Evolutionary conservation across 305 asterid genomes (phyloP).

Genomic region (Stenogyne calaminthoides): DNA sequence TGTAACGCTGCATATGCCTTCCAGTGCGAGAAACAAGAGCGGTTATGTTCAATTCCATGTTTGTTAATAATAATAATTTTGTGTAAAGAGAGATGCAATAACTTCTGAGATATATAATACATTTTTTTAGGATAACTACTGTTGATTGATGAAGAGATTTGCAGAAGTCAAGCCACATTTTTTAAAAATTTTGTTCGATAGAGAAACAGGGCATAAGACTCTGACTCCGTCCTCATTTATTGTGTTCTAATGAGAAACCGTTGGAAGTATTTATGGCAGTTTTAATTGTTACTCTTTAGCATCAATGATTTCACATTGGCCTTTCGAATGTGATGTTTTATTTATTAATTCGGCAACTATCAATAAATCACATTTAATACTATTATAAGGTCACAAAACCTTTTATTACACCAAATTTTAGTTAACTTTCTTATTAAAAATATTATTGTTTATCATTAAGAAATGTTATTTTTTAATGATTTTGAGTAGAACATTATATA

Average conservation of each 20-base stretch:
- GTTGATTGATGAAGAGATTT: constrained; percentile 6
- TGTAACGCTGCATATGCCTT: constrained; percentile 55
- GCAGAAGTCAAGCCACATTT: constrained; percentile 11
- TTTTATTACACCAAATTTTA: too few relatives aligned
- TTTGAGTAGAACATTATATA: too few relatives aligned
- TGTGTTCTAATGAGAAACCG: constrained; percentile 27
- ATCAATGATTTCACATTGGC: neutral
- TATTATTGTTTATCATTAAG: too few relatives aligned
- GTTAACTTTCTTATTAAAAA: too few relatives aligned
- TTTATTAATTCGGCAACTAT: too few relatives aligned
- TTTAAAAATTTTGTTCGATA: neutral
- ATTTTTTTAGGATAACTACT: neutral
- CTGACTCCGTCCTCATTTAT: constrained; percentile 21
- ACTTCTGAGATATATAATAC: neutral
- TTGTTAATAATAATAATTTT: neutral
- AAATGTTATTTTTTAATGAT: too few relatives aligned
- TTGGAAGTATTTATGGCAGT: neutral
- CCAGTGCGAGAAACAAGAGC: constrained; percentile 53
- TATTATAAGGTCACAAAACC: too few relatives aligned
- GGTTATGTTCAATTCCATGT: constrained; percentile 44
- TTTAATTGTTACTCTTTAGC: neutral
- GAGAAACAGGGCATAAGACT: constrained; percentile 1
- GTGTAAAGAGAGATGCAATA: neutral
- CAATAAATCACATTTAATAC: too few relatives aligned
- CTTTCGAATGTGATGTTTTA: neutral